phyloP scores from a whole-genome alignment of 495 filamentous ascomycete genomes.

The Hypoxylon fuscum region DNA sequence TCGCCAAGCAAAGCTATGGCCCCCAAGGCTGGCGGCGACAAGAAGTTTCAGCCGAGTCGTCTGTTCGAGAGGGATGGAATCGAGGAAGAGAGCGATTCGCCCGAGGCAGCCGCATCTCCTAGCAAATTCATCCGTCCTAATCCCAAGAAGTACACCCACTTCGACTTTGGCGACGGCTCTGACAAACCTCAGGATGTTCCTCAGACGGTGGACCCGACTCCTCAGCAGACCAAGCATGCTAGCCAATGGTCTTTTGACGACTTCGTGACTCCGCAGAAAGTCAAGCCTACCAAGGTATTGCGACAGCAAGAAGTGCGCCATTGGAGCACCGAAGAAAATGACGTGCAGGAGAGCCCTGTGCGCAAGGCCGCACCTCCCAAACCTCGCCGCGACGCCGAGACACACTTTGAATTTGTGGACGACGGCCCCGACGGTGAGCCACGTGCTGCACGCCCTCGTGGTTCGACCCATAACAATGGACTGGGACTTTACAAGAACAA shows the following conservation, averaged over 20 bases:
- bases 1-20: slow-evolving; percentile 60
- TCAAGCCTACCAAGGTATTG: slow-evolving; percentile 52
- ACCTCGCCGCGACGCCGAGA: slow-evolving; percentile 77
- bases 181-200: slow-evolving; percentile 53
- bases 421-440: slow-evolving; percentile 44
- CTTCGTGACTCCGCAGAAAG: slow-evolving; percentile 81
- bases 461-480: slow-evolving; percentile 65
- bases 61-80: slow-evolving; percentile 72
- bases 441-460: slow-evolving; percentile 53
- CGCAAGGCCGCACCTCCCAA: slow-evolving; percentile 65
- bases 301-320: slow-evolving; percentile 67
- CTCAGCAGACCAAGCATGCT: slow-evolving; percentile 66
- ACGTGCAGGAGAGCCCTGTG: slow-evolving; percentile 65
- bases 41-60: slow-evolving; percentile 74
- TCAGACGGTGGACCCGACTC: slow-evolving; percentile 46
- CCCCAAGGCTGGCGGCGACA: slow-evolving; percentile 72
- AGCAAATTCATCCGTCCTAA: slow-evolving; percentile 66
- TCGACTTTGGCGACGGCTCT: slow-evolving; percentile 78
- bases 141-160: slow-evolving; percentile 84
- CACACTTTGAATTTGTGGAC: slow-evolving; percentile 80
- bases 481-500: slow-evolving; percentile 81
- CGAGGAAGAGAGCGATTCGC: slow-evolving; percentile 46
- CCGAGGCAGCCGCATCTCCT: slow-evolving; percentile 47
- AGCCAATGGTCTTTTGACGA: slow-evolving; percentile 87
- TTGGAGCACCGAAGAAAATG: slow-evolving; percentile 76